Evolutionary conservation across 2,329 filamentous ascomycete species (phyloP), one percentile per base, ranked within the genome.

Genomic region (Orbilia oligospora): DNA sequence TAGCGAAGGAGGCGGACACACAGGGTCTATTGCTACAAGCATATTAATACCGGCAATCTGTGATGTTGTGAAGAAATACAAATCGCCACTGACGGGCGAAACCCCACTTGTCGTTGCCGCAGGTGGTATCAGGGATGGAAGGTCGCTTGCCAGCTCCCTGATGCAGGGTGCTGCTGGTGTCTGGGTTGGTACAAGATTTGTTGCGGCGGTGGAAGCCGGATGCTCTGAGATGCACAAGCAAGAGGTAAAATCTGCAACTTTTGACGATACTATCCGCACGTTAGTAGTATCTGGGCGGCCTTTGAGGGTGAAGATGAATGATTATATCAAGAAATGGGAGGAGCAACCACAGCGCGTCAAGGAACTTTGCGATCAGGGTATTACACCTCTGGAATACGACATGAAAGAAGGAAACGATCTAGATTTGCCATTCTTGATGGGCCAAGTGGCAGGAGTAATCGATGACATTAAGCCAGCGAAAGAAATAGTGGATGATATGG

Each of bases 151-250:
- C 0, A 90, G 90, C 73, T 91, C 90, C 79, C 86, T 98, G 84
- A 95, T 97, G 90, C 92, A 96, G 83, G 95, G 95, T 16, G 95
- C 94, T 0, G 87, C 88, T 2, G 95, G 93, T 10, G 95, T 97
- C 0, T 98, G 95, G 95, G 94, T 98, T 0, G 95, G 95, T 30
- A 97, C 95, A 77, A 88, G 95, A 20, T 97, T 97, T 84, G 93
- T 97, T 16, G 94, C 95, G 0, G 90, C 89, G 8, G 87, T 87
- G 38, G 95, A 97, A 86, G 94, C 94, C 0, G 91, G 91, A 16
- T 94, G 93, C 82, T 92, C 91, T 83, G 88, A 91, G 81, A 86
- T 90, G 86, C 94, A 97, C 85, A 97, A 97, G 86, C 87, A 91
- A 81, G 91, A 91, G 33, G 94, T 97, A 0, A 91, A 97, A 1